Percentiles rank a stretch among this genome's conserved stretches.
Evolutionary conservation across 2,329 filamentous ascomycete species (phyloP).

Genomic region (Scopulariopsis brevicaulis): DNA sequence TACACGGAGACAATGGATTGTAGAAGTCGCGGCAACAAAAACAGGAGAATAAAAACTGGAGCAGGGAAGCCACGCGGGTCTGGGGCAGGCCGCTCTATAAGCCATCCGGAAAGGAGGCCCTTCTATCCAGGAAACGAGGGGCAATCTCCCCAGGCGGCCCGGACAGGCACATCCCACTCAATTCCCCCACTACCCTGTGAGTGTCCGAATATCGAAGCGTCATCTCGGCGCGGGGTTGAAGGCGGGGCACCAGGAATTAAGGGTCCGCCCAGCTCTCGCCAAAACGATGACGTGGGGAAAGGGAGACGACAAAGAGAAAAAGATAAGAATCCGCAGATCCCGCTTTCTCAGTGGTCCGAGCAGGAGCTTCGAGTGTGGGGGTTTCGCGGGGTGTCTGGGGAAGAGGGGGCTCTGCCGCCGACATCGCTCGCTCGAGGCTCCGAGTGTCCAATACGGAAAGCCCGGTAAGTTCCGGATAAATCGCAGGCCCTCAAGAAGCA

Average conservation of each 20-base stretch:
- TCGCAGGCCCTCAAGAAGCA: too few species aligned
- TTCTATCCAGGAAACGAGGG: background rate
- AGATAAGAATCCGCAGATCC: background rate
- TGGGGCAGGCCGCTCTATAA: background rate
- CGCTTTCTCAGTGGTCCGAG: background rate
- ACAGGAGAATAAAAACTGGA: background rate
- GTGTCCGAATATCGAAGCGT: too few species aligned
- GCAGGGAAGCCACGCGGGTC: background rate
- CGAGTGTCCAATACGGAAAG: too few species aligned
- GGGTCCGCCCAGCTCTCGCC: background rate
- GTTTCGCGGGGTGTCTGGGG: background rate
- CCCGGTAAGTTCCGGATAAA: too few species aligned
- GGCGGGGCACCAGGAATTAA: background rate
- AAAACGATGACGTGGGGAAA: background rate
- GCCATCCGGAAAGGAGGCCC: background rate
- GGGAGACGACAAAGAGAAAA: background rate
- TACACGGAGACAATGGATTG: background rate
- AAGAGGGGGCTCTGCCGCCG: background rate
- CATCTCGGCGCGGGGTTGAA: background rate
- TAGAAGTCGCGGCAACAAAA: background rate
- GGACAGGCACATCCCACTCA: too few species aligned
- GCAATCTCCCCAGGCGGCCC: background rate
- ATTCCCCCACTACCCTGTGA: too few species aligned
- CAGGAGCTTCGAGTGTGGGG: background rate
- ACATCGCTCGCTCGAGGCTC: background rate